Evolutionary conservation across 2,329 filamentous ascomycete genomes (phyloP).

Genomic region (Knufia petricola): DNA sequence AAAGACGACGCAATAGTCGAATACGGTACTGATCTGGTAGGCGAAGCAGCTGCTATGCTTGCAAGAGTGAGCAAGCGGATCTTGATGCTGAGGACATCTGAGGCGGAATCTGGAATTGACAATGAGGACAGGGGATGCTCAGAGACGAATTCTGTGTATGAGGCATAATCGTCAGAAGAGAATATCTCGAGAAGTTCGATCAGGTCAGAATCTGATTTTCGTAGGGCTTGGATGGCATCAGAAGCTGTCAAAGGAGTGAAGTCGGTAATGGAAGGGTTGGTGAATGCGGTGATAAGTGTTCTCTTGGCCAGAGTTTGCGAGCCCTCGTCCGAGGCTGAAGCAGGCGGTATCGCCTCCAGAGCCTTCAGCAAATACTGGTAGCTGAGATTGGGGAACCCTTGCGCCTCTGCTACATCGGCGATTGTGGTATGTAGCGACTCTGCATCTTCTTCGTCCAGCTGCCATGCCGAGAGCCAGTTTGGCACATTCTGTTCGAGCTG

Average conservation of each 20-base stretch:
- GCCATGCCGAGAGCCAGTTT: constrained; percentile 74
- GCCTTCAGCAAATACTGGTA: constrained; percentile 66
- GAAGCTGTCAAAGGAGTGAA: constrained; percentile 62
- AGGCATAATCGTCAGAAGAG: constrained; percentile 84
- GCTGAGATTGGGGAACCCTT: constrained; percentile 65
- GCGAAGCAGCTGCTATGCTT: constrained; percentile 72
- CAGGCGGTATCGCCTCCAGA: constrained; percentile 62
- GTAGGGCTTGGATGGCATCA: constrained; percentile 74
- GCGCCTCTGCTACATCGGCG: constrained; percentile 67
- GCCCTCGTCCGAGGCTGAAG: constrained; percentile 42
- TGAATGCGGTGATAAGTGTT: constrained; percentile 58
- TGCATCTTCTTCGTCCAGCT: constrained; percentile 68
- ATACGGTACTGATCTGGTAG: constrained; percentile 82
- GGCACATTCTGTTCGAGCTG: constrained; percentile 71
- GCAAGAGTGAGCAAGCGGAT: constrained; percentile 92
- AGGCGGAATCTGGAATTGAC: constrained; percentile 63
- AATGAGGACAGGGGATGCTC: constrained; percentile 43
- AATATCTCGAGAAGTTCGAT: constrained; percentile 94
- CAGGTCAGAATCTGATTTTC: constrained; percentile 72
- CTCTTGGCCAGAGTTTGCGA: constrained; percentile 52
- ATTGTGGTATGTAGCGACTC: constrained; percentile 78
- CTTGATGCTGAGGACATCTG: constrained; percentile 78
- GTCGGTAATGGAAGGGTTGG: constrained; percentile 57
- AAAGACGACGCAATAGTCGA: constrained; percentile 72
- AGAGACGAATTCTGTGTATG: constrained; percentile 90